Evolutionary conservation across 345 rosid species (phyloP), one percentile per base, ranked within the genome.

Genomic region (Arabidopsis suecica): DNA sequence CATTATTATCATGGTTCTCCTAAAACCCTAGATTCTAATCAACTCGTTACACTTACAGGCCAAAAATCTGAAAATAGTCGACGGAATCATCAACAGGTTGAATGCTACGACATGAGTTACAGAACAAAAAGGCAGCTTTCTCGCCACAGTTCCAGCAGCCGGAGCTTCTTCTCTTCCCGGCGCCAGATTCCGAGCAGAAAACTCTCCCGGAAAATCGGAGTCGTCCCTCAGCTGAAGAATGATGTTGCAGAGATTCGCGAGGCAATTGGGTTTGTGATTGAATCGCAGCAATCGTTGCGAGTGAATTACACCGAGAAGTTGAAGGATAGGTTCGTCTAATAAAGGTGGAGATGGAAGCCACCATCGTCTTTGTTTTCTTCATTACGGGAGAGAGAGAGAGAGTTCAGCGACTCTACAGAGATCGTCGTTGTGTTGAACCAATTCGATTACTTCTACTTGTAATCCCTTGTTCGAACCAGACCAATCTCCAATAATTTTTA

Each of bases 31-130:
- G 61, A 70, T 32, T 53, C 14, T 55, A 65, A 9, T 45, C 1
- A 53, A 64, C 13, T 22, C 3, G 2, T 9, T 28, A 4, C 18
- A 86, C 88, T 88, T 79, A 95, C 98, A 92, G 64, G 65, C 90
- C 93, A 73, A 92, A 89, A 49, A 95, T 84, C 59, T 86, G 88
- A 69, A 92, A 95, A 76, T 88, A 95, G 73, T 95, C 83, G 13
- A 86, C 81, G 18, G 94, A 90, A 14, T 63, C 85, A 82, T 92
- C 96, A 40, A 88, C 81, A 11, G 98, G 97, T 83, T 92, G 99
- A 73, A 95, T 86, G 68, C 85, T 81, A 22, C 86, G 80, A 76
- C 97, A 95, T 0, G 86, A 84, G 12, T 86, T 65, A 69, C 99
- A 95, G 28, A 82, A 83, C 72, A 95, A 80, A 77, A 89, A 90